A percentile compares a stretch with the other conserved stretches of the same genome.
phyloP scores from a whole-genome alignment of 192 early-diverging fungal genomes.

The Entomortierella parvispora region DNA sequence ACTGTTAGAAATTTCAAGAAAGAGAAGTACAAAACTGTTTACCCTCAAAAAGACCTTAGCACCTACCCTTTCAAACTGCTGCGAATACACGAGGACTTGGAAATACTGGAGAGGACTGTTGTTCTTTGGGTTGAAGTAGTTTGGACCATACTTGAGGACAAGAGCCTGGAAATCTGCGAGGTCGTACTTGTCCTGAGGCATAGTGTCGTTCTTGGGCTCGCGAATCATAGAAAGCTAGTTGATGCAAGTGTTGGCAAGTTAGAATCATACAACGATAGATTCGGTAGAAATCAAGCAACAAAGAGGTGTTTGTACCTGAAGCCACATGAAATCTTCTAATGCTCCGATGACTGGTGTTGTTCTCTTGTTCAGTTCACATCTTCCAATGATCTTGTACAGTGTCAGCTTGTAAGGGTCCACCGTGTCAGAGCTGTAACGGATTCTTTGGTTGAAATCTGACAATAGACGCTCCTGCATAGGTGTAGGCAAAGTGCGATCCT shows the following conservation, averaged over 20 bases:
- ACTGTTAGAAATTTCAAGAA: not conserved
- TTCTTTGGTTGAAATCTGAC: conserved; percentile 64
- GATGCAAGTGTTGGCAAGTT: not conserved
- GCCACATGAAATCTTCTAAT: conserved; percentile 95
- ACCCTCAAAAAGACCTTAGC: not conserved
- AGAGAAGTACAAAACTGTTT: too few species aligned
- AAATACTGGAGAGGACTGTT: conserved; percentile 83
- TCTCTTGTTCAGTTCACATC: conserved; percentile 82
- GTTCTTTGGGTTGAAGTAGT: conserved; percentile 75
- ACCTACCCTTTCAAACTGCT: conserved; percentile 85
- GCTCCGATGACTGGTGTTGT: conserved; percentile 74
- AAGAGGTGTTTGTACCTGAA: conserved; percentile 62
- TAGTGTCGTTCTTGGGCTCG: conserved; percentile 64
- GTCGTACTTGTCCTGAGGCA: conserved; percentile 67
- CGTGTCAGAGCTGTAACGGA: conserved; percentile 50
- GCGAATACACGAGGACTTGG: conserved; percentile 82
- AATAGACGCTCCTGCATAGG: conserved; percentile 65
- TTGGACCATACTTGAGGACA: conserved; percentile 74
- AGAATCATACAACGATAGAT: not conserved
- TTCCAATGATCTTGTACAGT: conserved; percentile 89
- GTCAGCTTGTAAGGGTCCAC: conserved; percentile 94
- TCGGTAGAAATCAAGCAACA: conserved; percentile 1
- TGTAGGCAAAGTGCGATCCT: conserved; percentile 56
- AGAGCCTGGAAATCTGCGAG: conserved; percentile 73
- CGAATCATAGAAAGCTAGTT: conserved; percentile 71